Percentiles rank a stretch among this genome's conserved stretches.
These are phyloP conservation scores for Mantamonas sphyraenae DNA, from an alignment of 78 protist species.

Conservation along the genomic window DNA sequence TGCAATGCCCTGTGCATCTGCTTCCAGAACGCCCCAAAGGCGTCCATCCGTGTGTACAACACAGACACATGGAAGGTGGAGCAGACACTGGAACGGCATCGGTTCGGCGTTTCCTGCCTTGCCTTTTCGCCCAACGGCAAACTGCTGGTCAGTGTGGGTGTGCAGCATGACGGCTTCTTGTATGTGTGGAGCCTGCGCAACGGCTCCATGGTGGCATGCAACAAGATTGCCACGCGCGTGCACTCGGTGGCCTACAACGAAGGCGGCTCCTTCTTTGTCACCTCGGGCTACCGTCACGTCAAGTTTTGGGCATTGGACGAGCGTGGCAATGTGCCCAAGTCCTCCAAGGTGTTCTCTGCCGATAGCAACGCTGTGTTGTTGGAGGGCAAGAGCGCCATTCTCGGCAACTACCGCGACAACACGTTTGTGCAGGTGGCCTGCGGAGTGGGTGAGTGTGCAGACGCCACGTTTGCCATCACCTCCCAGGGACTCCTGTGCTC, in stretches of 20 bases:
- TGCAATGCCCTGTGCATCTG: too few relatives aligned
- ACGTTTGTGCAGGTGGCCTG: neutral
- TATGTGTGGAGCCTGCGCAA: neutral
- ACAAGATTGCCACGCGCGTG: neutral
- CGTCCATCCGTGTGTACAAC: neutral
- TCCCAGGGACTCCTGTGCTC: slow-evolving; percentile 1
- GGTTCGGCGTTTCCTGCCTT: slow-evolving; percentile 5
- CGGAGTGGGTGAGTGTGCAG: neutral
- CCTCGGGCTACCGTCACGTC: neutral
- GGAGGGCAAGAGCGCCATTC: too few relatives aligned
- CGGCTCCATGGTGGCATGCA: neutral
- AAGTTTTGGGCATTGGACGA: neutral
- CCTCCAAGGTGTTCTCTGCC: too few relatives aligned
- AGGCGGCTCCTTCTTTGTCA: neutral
- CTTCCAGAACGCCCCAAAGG: slow-evolving; percentile 3
- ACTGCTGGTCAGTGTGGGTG: neutral
- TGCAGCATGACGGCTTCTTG: neutral
- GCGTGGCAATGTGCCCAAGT: too few relatives aligned
- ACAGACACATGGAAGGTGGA: neutral
- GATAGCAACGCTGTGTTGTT: neutral
- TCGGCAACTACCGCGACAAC: neutral
- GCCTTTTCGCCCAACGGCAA: slow-evolving; percentile 8
- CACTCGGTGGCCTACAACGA: neutral
- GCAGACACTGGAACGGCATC: neutral
- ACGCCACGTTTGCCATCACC: slow-evolving; percentile 1